Evolutionary conservation across 441 rosid species (phyloP).

Genomic region (Kokia cookei): DNA sequence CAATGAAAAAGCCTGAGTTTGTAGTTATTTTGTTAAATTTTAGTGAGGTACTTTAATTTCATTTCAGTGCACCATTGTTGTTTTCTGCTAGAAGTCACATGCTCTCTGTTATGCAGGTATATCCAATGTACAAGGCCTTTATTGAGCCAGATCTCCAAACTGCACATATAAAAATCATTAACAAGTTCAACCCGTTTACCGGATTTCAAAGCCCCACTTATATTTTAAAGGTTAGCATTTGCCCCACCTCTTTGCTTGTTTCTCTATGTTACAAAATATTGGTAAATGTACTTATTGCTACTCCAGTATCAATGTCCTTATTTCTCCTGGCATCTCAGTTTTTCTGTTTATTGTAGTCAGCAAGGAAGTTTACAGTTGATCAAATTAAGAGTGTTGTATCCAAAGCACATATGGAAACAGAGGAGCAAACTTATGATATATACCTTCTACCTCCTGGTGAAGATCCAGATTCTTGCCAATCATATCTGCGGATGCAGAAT

Average conservation of each 20-base stretch:
- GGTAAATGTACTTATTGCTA: not conserved
- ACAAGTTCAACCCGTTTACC: constrained; percentile 93
- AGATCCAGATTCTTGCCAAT: constrained; percentile 95
- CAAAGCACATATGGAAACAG: constrained; percentile 62
- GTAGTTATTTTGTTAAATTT: not conserved
- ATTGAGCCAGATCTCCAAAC: constrained; percentile 99
- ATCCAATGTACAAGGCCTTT: constrained; percentile 99
- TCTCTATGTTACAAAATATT: not conserved
- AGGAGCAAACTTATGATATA: constrained; percentile 90
- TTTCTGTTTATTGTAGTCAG: constrained; percentile 54
- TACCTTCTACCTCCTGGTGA: constrained; percentile 99
- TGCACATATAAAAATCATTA: constrained; percentile 84
- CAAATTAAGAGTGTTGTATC: constrained; percentile 62
- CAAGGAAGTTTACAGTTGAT: constrained; percentile 55
- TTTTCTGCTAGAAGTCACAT: constrained; percentile 5
- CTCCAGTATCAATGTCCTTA: constrained; percentile 3
- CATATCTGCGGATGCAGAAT: constrained; percentile 95
- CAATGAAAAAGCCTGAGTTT: not conserved
- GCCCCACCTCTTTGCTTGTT: not conserved
- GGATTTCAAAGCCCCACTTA: constrained; percentile 98
- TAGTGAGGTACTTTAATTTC: not conserved
- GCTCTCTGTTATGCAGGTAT: constrained; percentile 53
- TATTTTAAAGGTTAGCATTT: constrained; percentile 67
- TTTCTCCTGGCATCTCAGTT: constrained; percentile 15
- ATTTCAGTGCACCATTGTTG: not conserved